Base-by-base conservation (phyloP, 2,329 filamentous ascomycete genomes). In the Tolypocladium tropicale region DNA sequence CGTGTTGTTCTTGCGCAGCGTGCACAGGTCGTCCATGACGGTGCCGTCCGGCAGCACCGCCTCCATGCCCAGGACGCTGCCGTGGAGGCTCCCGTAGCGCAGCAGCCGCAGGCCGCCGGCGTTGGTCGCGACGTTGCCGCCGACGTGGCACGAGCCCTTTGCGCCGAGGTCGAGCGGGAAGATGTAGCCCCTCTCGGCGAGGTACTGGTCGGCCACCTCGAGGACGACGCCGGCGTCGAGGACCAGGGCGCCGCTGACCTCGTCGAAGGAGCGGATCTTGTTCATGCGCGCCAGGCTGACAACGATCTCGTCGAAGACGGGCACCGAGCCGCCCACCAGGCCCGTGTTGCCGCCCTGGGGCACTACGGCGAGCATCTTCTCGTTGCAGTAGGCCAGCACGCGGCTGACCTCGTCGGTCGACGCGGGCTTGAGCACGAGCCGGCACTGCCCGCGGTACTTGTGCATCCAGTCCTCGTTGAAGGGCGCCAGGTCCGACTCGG, bases 381-480 rank as follows among this genome's bases (percentile, higher is more conserved):
- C 86, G 72, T 97, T 97, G 81, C 94, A 99, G 79, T 97, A 96
- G 71, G 88, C 86, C 64, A 99, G 74, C 58, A 97, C 86, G 74
- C 88, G 82, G 81, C 90, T 95, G 64, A 97, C 89, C 72, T 99
- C 87, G 65, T 93, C 85, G 0, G 90, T 93, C 18, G 83, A 88
- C 53, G 80, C 82, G 12, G 94, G 94, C 74, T 91, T 95, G 60
- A 99, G 76, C 5, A 97, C 91, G 30, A 99, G 77, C 67, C 86
- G 84, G 59, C 89, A 85, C 72, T 96, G 91, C 33, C 94, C 95
- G 59, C 89, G 86, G 76, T 96, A 99, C 75, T 99, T 99, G 73
- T 89, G 86, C 92, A 99, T 96, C 94, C 95, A 99, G 75, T 99
- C 94, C 68, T 86, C 84, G 73, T 99, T 99, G 80, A 91, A 99